Percentiles rank a stretch among this genome's conserved stretches.
phyloP scores from a whole-genome alignment of 2,329 filamentous ascomycete genomes.

The Colletotrichum magnum region DNA sequence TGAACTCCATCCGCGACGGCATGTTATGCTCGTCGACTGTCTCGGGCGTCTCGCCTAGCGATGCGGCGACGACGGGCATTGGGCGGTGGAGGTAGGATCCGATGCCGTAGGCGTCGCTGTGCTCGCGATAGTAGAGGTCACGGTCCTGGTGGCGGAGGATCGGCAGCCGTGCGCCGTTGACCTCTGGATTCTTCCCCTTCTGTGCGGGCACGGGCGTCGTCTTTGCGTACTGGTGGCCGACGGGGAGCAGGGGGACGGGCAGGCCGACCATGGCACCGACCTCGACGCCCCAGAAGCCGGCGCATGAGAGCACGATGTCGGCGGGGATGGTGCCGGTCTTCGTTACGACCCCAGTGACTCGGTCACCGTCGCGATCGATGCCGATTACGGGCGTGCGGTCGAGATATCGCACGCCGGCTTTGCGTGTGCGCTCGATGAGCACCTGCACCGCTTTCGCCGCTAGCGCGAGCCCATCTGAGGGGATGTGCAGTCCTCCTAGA shows the following conservation, averaged over 20 bases:
- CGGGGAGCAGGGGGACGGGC: conserved; percentile 70
- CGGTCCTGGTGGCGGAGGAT: conserved; percentile 75
- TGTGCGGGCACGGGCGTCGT: conserved; percentile 65
- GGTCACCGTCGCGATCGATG: conserved; percentile 63
- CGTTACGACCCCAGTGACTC: conserved; percentile 70
- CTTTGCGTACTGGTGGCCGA: conserved; percentile 76
- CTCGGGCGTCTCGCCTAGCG: conserved; percentile 66
- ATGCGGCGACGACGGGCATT: conserved; percentile 70
- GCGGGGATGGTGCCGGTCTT: conserved; percentile 64
- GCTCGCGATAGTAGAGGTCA: conserved; percentile 76
- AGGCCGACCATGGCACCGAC: conserved; percentile 73
- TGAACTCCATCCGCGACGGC: conserved; percentile 74
- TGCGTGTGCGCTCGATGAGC: conserved; percentile 69
- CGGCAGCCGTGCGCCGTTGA: conserved; percentile 67
- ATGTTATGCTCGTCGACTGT: conserved; percentile 72
- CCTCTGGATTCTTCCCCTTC: conserved; percentile 51
- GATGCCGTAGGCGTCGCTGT: conserved; percentile 74
- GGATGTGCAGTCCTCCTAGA: conserved; percentile 72
- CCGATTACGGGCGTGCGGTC: conserved; percentile 70
- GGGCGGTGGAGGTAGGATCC: conserved; percentile 75
- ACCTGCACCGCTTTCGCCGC: conserved; percentile 74
- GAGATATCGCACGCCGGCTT: conserved; percentile 71
- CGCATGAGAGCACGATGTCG: conserved; percentile 74
- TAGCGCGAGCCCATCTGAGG: conserved; percentile 72
- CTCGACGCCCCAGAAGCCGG: conserved; percentile 77